Evolutionary conservation across 2,329 filamentous ascomycete species (phyloP), one percentile per base, ranked within the genome.

Genomic region (Emericellopsis cladophorae): DNA sequence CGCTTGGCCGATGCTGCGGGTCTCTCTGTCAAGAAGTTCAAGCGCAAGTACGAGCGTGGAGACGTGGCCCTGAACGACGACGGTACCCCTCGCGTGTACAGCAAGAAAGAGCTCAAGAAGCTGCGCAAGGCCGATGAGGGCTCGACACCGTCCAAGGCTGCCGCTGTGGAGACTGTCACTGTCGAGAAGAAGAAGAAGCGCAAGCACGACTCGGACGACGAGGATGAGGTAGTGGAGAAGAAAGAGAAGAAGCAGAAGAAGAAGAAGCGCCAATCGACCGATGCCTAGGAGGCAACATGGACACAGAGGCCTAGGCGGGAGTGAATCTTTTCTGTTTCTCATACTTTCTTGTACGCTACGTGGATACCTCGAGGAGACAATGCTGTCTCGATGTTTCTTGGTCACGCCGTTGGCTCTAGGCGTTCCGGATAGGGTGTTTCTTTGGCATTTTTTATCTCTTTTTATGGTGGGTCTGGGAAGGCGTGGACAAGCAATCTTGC

Each of bases 91-190:
- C 69, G 75, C 49, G 68, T 84, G 4, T 61, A 79, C 51, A 84
- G 77, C 67, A 86, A 86, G 71, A 86, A 85, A 66, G 79, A 84
- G 37, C 60, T 81, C 53, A 85, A 85, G 72, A 83, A 84, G 68
- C 64, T 72, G 44, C 77, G 74, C 63, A 83, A 81, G 64, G 62
- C 70, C 46, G 66, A 76, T 55, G 74, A 77, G 52, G 50, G 56
- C 40, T 48, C 46, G n/a, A 59, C 60, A 34, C 68, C 66, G 14
- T 61, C 62, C 38, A 62, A 65, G 45, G 54, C 59, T 21, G 57
- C 62, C 39, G 62, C 64, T 45, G 55, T 59, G 22, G 58, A 61
- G 42, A 61, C 63, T 10, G 26, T 29, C 41, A 67, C 72, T 3
- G 57, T 55, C 41, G 72, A 72, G 40, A 51, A 47, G 36, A 55